Evolutionary conservation across 2,329 filamentous ascomycete genomes (phyloP).

Genomic region (Fusarium solani-melongenae): DNA sequence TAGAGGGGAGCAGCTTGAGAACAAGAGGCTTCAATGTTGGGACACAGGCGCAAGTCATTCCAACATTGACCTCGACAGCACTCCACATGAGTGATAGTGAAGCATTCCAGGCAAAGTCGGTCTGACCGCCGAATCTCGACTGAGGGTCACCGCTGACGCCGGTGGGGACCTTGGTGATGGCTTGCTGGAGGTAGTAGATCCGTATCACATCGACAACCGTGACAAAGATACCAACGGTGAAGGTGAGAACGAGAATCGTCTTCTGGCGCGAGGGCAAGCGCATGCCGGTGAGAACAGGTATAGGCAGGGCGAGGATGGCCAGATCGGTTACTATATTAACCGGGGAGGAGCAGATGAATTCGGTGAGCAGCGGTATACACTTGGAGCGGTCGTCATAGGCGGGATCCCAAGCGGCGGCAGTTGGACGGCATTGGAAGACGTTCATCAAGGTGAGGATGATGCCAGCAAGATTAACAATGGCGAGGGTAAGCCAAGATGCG

Average conservation of each 20-base stretch:
- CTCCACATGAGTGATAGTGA: slow-evolving; percentile 94
- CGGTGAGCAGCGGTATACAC: slow-evolving; percentile 69
- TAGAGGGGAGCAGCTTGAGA: slow-evolving; percentile 68
- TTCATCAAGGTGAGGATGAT: slow-evolving; percentile 85
- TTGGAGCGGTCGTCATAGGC: slow-evolving; percentile 46
- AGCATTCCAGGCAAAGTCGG: slow-evolving; percentile 77
- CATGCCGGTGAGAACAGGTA: slow-evolving; percentile 90
- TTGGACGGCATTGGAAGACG: slow-evolving; percentile 84
- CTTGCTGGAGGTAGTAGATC: slow-evolving; percentile 88
- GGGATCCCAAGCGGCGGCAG: slow-evolving; percentile 73
- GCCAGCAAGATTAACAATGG: slow-evolving; percentile 82
- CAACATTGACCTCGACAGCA: slow-evolving; percentile 89
- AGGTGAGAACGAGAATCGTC: slow-evolving; percentile 86
- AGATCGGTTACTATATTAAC: slow-evolving; percentile 94
- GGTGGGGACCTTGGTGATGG: slow-evolving; percentile 60
- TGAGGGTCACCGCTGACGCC: slow-evolving; percentile 50
- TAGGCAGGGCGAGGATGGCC: slow-evolving; percentile 86
- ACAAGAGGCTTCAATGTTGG: slow-evolving; percentile 90
- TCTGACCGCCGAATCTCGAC: slow-evolving; percentile 62
- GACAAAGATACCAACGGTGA: slow-evolving; percentile 87
- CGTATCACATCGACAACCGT: slow-evolving; percentile 88
- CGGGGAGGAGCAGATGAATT: slow-evolving; percentile 80
- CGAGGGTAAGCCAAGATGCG: slow-evolving; percentile 83
- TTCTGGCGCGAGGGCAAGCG: slow-evolving; percentile 87
- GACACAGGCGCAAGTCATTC: slow-evolving; percentile 91